Conservation (phyloP, 768 basidiomycete genomes). For the Postia placenta region DNA sequence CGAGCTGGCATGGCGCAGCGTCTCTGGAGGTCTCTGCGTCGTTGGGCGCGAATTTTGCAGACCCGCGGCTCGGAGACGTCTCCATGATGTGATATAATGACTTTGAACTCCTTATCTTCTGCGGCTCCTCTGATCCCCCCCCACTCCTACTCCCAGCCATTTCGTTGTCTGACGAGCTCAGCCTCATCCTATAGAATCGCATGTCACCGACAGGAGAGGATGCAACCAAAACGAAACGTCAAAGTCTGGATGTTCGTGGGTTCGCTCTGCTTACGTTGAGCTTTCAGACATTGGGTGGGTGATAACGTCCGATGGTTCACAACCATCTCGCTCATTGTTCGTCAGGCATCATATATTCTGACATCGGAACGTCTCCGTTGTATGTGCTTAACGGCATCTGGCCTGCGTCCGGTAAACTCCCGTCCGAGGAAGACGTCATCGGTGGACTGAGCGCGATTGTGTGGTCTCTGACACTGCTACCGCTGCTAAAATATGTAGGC, state of each 20-base stretch:
- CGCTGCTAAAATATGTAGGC: conserved; percentile 58
- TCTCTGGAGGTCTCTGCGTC: too few relatives aligned
- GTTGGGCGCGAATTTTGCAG: too few relatives aligned
- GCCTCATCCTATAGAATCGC: not conserved
- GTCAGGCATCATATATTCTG: conserved; percentile 35
- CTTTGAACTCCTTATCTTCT: too few relatives aligned
- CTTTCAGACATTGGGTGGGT: conserved; percentile 28
- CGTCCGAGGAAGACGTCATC: conserved; percentile 54
- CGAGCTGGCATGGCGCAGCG: too few relatives aligned
- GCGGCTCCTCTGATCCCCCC: too few relatives aligned
- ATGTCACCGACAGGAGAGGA: not conserved
- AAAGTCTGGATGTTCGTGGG: conserved; percentile 3
- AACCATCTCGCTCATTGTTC: not conserved
- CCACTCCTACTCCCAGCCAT: too few relatives aligned
- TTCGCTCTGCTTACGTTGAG: conserved; percentile 20
- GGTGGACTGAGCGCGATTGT: conserved; percentile 59
- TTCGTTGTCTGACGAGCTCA: not conserved
- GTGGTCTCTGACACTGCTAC: conserved; percentile 57
- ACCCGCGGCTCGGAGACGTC: too few relatives aligned
- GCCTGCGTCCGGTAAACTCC: conserved; percentile 39
- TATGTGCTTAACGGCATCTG: conserved; percentile 65
- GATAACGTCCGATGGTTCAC: not conserved
- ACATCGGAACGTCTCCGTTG: conserved; percentile 53
- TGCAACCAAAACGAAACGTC: too few relatives aligned
- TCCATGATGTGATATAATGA: too few relatives aligned